These are phyloP conservation scores for Solanum piurae DNA, from an alignment of 257 asterid species.

Conservation along the genomic window DNA sequence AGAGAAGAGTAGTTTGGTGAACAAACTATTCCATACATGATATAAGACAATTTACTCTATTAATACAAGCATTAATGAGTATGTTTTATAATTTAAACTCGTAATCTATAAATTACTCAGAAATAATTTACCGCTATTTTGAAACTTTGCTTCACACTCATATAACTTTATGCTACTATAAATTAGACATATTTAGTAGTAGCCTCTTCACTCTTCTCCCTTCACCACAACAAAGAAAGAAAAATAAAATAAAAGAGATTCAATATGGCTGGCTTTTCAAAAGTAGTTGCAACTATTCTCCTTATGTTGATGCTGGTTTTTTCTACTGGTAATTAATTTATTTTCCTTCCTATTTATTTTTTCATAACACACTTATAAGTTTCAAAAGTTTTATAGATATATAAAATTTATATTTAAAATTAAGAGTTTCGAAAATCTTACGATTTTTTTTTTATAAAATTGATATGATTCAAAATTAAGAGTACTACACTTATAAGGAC, in stretches of 20 bases:
- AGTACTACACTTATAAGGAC: background rate
- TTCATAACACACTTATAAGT: background rate
- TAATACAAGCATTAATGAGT: background rate
- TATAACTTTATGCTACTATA: background rate
- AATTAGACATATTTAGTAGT: background rate
- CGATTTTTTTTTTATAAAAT: too few species aligned
- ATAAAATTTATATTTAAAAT: too few species aligned
- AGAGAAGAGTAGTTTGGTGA: background rate
- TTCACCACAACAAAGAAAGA: background rate
- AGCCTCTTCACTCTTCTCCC: background rate
- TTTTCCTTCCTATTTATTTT: background rate
- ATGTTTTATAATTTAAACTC: too few species aligned
- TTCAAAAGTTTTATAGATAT: background rate
- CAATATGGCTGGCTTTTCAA: background rate
- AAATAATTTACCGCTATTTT: too few species aligned
- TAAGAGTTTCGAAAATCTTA: background rate
- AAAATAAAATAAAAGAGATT: background rate
- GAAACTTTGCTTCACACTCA: background rate
- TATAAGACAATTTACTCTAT: background rate
- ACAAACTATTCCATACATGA: too few species aligned
- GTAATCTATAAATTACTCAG: too few species aligned
- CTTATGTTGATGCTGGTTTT: background rate
- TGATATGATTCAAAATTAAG: background rate
- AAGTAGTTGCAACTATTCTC: background rate
- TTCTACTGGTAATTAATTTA: background rate